Percentiles rank a stretch among this genome's conserved stretches.
Conservation (phyloP, 2,329 filamentous ascomycete species). For the Tolypocladium guangdongense region DNA sequence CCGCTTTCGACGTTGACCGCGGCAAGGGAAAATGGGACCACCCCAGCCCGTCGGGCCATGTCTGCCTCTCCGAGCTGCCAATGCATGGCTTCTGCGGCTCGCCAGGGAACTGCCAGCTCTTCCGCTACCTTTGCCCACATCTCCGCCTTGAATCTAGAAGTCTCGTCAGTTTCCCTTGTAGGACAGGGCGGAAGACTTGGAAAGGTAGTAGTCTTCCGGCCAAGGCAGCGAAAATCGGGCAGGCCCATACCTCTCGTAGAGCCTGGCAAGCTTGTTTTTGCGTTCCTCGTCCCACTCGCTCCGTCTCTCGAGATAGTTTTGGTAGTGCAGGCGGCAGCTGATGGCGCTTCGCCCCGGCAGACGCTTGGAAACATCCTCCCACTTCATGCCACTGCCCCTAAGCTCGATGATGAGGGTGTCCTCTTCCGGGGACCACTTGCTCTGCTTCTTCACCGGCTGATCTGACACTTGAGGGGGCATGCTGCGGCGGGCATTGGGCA, state of each 20-base stretch:
- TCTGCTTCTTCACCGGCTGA: constrained; percentile 83
- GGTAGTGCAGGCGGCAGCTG: constrained; percentile 88
- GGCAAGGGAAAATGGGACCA: constrained; percentile 70
- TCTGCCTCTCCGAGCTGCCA: constrained; percentile 92
- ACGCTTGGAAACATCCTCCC: constrained; percentile 93
- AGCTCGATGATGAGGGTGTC: constrained; percentile 90
- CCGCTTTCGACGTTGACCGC: constrained; percentile 37
- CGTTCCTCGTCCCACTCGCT: constrained; percentile 96
- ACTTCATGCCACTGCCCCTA: constrained; percentile 87
- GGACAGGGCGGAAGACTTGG: background rate
- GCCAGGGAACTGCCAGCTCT: constrained; percentile 91
- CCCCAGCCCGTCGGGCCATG: constrained; percentile 86
- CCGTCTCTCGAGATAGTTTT: constrained; percentile 89
- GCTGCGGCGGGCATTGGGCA: constrained; percentile 19
- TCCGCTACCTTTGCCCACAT: constrained; percentile 97
- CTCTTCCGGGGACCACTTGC: constrained; percentile 92
- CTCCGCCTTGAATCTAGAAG: constrained; percentile 77
- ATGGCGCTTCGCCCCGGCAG: constrained; percentile 86
- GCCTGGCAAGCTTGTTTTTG: constrained; percentile 88
- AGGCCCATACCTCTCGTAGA: constrained; percentile 77
- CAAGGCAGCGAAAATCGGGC: background rate
- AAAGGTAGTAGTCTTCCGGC: background rate
- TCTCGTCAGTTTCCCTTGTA: constrained; percentile 8
- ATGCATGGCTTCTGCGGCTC: constrained; percentile 94
- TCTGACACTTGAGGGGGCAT: constrained; percentile 40